Conservation (phyloP, 306 rosid genomes). For the Prosopis cineraria region DNA sequence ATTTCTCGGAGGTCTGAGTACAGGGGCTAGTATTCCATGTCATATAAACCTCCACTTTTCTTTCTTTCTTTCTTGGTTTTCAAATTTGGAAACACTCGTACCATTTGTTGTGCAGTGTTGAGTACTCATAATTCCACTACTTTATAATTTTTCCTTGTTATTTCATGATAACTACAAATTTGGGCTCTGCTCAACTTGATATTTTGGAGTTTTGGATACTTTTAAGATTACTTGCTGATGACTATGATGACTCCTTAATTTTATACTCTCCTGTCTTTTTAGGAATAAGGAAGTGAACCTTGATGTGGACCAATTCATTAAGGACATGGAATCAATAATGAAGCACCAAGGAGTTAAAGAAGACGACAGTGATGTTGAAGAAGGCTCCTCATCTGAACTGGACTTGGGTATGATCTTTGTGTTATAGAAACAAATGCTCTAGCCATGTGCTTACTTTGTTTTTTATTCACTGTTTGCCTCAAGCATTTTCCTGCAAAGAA, state of each 20-base stretch:
- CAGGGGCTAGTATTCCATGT: constrained; percentile 9
- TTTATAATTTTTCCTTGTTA: constrained; percentile 2
- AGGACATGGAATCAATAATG: constrained; percentile 81
- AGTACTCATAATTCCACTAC: background rate
- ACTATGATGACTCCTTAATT: constrained; percentile 17
- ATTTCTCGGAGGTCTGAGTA: constrained; percentile 2
- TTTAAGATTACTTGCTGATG: background rate
- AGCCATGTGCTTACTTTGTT: constrained; percentile 1
- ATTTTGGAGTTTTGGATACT: constrained; percentile 2
- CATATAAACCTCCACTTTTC: background rate
- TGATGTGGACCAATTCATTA: constrained; percentile 69
- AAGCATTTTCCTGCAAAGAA: background rate
- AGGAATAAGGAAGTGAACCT: constrained; percentile 83
- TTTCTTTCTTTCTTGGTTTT: background rate
- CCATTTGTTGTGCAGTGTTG: constrained; percentile 10
- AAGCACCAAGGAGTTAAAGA: constrained; percentile 53
- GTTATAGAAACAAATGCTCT: background rate
- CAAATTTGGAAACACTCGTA: background rate
- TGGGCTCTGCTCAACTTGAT: constrained; percentile 17
- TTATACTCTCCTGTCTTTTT: constrained; percentile 37
- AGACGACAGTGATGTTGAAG: constrained; percentile 52
- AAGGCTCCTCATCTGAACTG: constrained; percentile 75
- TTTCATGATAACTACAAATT: constrained; percentile 22
- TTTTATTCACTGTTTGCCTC: background rate
- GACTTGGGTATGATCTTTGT: constrained; percentile 67